phyloP scores from a whole-genome alignment of 2,329 filamentous ascomycete genomes.

The Salinomyces thailandicus region DNA sequence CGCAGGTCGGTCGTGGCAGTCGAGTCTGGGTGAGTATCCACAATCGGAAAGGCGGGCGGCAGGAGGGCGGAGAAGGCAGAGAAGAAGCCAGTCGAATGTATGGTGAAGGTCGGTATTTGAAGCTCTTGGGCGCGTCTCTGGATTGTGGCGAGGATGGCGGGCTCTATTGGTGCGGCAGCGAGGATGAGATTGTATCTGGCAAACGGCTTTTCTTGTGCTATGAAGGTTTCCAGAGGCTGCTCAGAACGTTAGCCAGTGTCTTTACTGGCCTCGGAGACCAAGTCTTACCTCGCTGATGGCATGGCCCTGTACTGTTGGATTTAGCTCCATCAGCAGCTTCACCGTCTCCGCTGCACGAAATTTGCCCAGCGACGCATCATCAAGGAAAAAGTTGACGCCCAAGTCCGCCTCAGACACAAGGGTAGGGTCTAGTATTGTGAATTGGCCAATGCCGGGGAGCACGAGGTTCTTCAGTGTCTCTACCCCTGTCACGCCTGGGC shows the following conservation, averaged over 20 bases:
- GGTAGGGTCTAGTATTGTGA: constrained; percentile 78
- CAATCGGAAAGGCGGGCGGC: constrained; percentile 73
- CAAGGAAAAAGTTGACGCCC: constrained; percentile 94
- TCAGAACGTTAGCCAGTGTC: too few species aligned
- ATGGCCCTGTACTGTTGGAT: constrained; percentile 78
- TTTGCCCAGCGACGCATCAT: constrained; percentile 64
- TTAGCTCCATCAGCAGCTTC: constrained; percentile 71
- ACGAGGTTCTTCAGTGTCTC: constrained; percentile 97
- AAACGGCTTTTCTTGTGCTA: constrained; percentile 31
- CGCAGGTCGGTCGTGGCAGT: constrained; percentile 77
- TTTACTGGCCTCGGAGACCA: constrained; percentile 9
- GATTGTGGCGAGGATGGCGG: constrained; percentile 41
- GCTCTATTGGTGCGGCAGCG: constrained; percentile 48
- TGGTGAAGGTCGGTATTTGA: constrained; percentile 64
- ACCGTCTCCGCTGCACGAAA: constrained; percentile 69
- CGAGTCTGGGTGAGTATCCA: constrained; percentile 89
- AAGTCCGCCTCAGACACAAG: constrained; percentile 71
- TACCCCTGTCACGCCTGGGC: constrained; percentile 74
- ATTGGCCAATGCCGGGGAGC: constrained; percentile 79
- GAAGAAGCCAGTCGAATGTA: constrained; percentile 88
- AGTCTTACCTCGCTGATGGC: constrained; percentile 50
- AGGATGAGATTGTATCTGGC: constrained; percentile 50
- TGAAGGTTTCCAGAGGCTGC: constrained; percentile 36
- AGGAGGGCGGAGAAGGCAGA: constrained; percentile 74
- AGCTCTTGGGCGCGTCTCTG: constrained; percentile 42